These are phyloP conservation scores for Hura crepitans DNA, from an alignment of 441 rosid species.

Conservation along the genomic window DNA sequence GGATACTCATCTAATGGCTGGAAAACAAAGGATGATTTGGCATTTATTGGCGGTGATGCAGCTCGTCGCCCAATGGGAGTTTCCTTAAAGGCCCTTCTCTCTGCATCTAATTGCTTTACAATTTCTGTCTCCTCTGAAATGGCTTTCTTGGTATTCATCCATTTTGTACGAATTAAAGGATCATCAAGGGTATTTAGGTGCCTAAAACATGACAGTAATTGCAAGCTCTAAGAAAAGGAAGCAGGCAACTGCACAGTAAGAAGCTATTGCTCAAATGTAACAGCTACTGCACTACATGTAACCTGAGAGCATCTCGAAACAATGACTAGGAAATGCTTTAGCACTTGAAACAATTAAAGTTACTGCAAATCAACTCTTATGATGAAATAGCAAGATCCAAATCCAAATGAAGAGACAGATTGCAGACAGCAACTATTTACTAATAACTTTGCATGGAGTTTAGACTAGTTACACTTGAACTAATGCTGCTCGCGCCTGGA, in stretches of 20 bases:
- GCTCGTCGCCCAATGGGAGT: conserved; percentile 64
- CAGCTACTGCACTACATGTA: not conserved
- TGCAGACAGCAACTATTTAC: not conserved
- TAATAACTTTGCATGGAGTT: not conserved
- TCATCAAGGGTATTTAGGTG: conserved; percentile 83
- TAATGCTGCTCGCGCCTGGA: not conserved
- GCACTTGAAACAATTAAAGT: not conserved
- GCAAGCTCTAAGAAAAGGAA: conserved; percentile 3
- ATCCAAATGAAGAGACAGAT: not conserved
- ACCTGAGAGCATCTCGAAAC: not conserved
- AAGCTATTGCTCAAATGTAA: not conserved
- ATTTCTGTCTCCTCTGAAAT: conserved; percentile 86
- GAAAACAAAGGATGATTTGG: conserved; percentile 83
- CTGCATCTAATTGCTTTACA: conserved; percentile 90
- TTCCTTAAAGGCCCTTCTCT: conserved; percentile 90
- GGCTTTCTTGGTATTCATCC: conserved; percentile 94
- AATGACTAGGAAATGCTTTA: not conserved
- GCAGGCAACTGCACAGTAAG: not conserved
- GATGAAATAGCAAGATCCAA: not conserved
- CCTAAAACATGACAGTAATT: conserved; percentile 37
- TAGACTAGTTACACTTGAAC: not conserved
- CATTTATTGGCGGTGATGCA: conserved; percentile 79
- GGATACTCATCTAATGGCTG: conserved; percentile 97
- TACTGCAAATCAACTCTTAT: not conserved
- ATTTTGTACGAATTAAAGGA: conserved; percentile 72